Base-by-base conservation (phyloP, 208 protist species). In the Crithidia sp. region DNA sequence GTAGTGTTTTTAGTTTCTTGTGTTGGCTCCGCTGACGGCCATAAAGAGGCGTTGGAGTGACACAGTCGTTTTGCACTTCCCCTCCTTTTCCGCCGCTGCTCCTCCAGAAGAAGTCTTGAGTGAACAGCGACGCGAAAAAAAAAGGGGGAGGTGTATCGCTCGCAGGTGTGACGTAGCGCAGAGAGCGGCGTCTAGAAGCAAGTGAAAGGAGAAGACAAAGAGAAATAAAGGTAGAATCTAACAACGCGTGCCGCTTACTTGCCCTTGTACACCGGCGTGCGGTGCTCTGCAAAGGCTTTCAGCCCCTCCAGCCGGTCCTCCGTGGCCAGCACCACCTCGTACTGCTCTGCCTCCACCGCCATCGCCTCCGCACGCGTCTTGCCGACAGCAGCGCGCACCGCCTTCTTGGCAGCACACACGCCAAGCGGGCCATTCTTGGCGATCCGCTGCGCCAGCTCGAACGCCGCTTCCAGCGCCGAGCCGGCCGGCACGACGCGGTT, bases 261-360 rank as follows among this genome's bases (percentile, higher is more conserved):
- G 9, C 95, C 95, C 50, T 88, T 82, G 78, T 97, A 98, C 36
- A 81, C 49, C n/a, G 95, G 96, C 44, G 62, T 56, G 44, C 95
- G 86, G 60, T 97, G 97, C 80, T 98, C 94, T 13, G 82, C 85
- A 67, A 98, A 98, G n/a, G 96, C 94, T 14, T 74, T 77, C 5
- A 98, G 77, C 52, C 95, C 95, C 70, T 98, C 93, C 2, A 94
- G 56, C 65, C 96, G 88, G 68, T 98, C 96, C 67, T 95, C 77
- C 5, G 95, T 94, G 47, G 74, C 75, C 60, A 98, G 90, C 17
- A 98, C 86, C 40, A 84, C 76, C n/a, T 91, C 88, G 73, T 96
- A 98, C 70, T 88, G 88, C 28, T 59, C 63, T 52, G 82, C 65
- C 75, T 98, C 95, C n/a, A 87, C 63, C 28, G 44, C 52, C 86